These are phyloP conservation scores for Cylindrotheca fusiformis DNA, from an alignment of 108 stramenopile genomes.

Conservation along the genomic window DNA sequence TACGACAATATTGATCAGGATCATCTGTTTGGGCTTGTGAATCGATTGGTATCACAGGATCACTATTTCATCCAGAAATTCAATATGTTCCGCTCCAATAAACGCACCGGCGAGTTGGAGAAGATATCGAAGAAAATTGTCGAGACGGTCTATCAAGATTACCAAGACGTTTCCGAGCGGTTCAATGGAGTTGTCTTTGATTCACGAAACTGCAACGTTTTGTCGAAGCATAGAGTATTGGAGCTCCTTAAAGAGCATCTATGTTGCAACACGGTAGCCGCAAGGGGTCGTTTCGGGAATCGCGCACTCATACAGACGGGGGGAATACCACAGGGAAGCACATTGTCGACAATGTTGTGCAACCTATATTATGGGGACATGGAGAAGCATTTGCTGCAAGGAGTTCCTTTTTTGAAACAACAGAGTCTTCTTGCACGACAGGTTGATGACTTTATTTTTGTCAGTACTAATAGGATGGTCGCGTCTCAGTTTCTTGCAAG, in stretches of 20 bases:
- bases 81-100: constrained; percentile 45
- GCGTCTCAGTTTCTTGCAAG: constrained; percentile 50
- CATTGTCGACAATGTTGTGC: constrained; percentile 85
- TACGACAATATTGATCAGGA: constrained; percentile 82
- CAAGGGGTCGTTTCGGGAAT: constrained; percentile 45
- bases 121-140: constrained; percentile 7
- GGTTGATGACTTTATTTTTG: constrained; percentile 87
- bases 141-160: neutral
- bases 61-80: constrained; percentile 65
- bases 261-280: constrained; percentile 57
- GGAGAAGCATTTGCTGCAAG: constrained; percentile 60
- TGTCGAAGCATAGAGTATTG: constrained; percentile 41
- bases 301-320: constrained; percentile 54
- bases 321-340: constrained; percentile 89
- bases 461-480: constrained; percentile 40
- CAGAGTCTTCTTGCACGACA: constrained; percentile 56
- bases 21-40: constrained; percentile 49
- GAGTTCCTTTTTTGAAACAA: constrained; percentile 35
- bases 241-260: constrained; percentile 69
- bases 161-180: neutral
- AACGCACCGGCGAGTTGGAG: constrained; percentile 10
- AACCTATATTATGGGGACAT: constrained; percentile 89
- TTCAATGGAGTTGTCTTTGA: constrained; percentile 11
- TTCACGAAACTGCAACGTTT: constrained; percentile 31
- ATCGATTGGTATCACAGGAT: constrained; percentile 43